Percentiles rank a stretch among this genome's conserved stretches.
Conservation (phyloP, 495 filamentous ascomycete genomes). For the Penicilliopsis zonata region DNA sequence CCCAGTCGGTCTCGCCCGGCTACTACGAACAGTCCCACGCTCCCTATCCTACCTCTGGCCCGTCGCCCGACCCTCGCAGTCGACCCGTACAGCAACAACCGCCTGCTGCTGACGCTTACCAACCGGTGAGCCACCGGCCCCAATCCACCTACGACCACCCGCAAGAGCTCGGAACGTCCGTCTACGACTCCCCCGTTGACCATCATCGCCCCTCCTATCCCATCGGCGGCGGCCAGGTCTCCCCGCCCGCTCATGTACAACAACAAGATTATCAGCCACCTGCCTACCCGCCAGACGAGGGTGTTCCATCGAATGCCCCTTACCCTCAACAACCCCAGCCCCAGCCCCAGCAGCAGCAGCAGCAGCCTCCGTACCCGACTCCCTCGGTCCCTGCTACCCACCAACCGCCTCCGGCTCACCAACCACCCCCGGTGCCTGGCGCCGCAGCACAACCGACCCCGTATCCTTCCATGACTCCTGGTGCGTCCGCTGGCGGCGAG, state of each 20-base stretch:
- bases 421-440: conserved; percentile 29
- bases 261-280: conserved; percentile 45
- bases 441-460: conserved; percentile 29
- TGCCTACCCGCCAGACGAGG: conserved; percentile 46
- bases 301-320: conserved; percentile 19
- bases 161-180: conserved; percentile 75
- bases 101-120: conserved; percentile 29
- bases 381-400: conserved; percentile 21
- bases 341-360: conserved; percentile 24
- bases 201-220: conserved; percentile 34
- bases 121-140: conserved; percentile 38
- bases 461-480: conserved; percentile 26
- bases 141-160: conserved; percentile 67
- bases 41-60: conserved; percentile 26
- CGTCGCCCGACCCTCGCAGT: conserved; percentile 33
- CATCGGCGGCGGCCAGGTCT: conserved; percentile 20
- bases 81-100: conserved; percentile 26
- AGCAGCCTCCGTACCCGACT: conserved; percentile 34
- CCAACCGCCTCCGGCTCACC: conserved; percentile 37
- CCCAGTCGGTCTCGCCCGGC: conserved; percentile 15
- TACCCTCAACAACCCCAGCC: conserved; percentile 19
- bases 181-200: conserved; percentile 69
- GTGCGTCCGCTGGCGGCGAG: conserved; percentile 19
- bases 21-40: conserved; percentile 25
- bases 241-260: conserved; percentile 26